These are phyloP conservation scores for Paramecium bursaria DNA, from an alignment of 73 alveolate species.

Conservation along the genomic window DNA sequence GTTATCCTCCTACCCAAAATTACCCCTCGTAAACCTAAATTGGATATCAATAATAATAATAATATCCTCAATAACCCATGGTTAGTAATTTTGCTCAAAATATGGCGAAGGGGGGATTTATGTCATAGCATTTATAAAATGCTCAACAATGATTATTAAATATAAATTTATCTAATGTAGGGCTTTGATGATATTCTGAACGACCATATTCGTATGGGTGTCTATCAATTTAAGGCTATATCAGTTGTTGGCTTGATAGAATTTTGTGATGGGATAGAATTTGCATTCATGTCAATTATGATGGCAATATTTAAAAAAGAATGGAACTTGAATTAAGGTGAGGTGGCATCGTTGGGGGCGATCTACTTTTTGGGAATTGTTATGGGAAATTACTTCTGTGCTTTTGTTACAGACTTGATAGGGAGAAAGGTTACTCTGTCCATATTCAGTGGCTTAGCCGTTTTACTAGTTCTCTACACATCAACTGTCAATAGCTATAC, in stretches of 20 bases:
- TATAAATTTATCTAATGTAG: neutral
- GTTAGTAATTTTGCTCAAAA: neutral
- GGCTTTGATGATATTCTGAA: constrained; percentile 7
- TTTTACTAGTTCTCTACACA: neutral
- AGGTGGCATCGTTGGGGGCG: neutral
- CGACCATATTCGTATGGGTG: neutral
- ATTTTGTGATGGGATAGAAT: constrained; percentile 59
- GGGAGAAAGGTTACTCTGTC: constrained; percentile 34
- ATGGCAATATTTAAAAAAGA: neutral
- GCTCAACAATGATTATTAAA: neutral
- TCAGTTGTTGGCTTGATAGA: constrained; percentile 14
- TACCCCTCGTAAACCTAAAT: neutral
- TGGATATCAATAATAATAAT: neutral
- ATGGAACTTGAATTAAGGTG: neutral
- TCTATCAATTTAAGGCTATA: constrained; percentile 7
- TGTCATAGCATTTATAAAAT: no score
- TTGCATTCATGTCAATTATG: neutral
- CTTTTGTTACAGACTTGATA: neutral
- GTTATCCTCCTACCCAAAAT: constrained; percentile 2
- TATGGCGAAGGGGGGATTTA: no score
- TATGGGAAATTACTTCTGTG: constrained; percentile 11
- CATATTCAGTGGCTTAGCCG: constrained; percentile 6
- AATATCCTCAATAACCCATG: constrained; percentile 9
- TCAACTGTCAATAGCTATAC: neutral
- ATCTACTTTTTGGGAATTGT: neutral